Percentiles rank a stretch among this genome's conserved stretches.
phyloP scores from a whole-genome alignment of 1,284 basidiomycete genomes.

The Ustilago shanxiensis region DNA sequence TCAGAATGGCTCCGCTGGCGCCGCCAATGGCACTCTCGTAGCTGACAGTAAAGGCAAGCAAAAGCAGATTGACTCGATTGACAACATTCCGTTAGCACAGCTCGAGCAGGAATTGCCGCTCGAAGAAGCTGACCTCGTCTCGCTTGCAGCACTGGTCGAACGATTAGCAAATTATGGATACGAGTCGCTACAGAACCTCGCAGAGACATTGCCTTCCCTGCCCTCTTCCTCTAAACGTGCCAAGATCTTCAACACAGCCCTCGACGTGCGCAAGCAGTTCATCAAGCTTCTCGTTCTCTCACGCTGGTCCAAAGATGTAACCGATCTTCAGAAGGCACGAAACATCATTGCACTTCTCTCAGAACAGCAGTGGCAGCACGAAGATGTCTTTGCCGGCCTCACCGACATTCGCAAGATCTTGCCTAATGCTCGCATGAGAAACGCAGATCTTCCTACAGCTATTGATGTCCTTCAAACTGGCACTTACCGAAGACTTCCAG shows the following conservation, averaged over 20 bases:
- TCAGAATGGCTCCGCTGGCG: background rate
- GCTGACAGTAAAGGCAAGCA: slow-evolving; percentile 37
- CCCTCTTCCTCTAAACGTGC: slow-evolving; percentile 84
- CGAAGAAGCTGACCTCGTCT: slow-evolving; percentile 81
- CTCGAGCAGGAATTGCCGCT: slow-evolving; percentile 81
- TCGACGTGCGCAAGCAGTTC: slow-evolving; percentile 87
- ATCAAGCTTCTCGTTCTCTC: slow-evolving; percentile 79
- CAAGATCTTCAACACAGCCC: slow-evolving; percentile 85
- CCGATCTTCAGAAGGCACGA: slow-evolving; percentile 56
- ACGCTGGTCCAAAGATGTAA: slow-evolving; percentile 60
- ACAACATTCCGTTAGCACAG: slow-evolving; percentile 62
- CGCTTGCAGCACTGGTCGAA: slow-evolving; percentile 80
- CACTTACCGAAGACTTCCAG: slow-evolving; percentile 82
- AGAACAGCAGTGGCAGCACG: slow-evolving; percentile 81
- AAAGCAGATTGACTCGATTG: slow-evolving; percentile 31
- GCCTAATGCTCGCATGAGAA: slow-evolving; percentile 75
- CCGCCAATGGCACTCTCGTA: background rate
- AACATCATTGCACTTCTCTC: slow-evolving; percentile 63
- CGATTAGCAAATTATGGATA: slow-evolving; percentile 83
- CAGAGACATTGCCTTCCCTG: slow-evolving; percentile 89
- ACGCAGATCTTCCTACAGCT: slow-evolving; percentile 89
- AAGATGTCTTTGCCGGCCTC: slow-evolving; percentile 77
- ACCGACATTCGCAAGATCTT: slow-evolving; percentile 76
- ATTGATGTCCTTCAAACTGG: slow-evolving; percentile 86
- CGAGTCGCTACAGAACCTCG: slow-evolving; percentile 83